A percentile compares a stretch with the other conserved stretches of the same genome.
These are phyloP conservation scores for Vickermania spadyakhi DNA, from an alignment of 208 protist species.

Conservation along the genomic window DNA sequence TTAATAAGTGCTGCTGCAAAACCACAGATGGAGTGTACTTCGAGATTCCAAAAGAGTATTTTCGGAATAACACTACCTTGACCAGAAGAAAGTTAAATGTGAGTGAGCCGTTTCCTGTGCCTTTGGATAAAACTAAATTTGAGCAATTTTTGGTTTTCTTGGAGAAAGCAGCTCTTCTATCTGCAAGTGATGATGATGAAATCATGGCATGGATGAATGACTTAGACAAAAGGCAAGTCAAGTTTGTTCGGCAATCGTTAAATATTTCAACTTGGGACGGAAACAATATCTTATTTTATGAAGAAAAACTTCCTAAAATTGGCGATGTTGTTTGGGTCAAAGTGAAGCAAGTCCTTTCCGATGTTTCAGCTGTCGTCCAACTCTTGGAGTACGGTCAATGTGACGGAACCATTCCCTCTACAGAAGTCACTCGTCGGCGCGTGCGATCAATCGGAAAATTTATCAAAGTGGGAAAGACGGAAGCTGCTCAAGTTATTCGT, in stretches of 20 bases:
- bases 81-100: conserved; percentile 45
- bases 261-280: conserved; percentile 73
- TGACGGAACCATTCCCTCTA: conserved; percentile 98
- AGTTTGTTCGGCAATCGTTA: conserved; percentile 66
- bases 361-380: conserved; percentile 90
- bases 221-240: conserved; percentile 69
- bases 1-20: conserved; percentile 65
- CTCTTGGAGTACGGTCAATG: conserved; percentile 98
- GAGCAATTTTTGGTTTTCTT: conserved; percentile 46
- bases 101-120: conserved; percentile 56
- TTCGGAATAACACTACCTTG: conserved; percentile 46
- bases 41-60: conserved; percentile 72
- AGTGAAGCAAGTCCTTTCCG: conserved; percentile 89
- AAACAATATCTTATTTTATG: conserved; percentile 62
- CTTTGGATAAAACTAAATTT: conserved; percentile 37
- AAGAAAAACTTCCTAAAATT: conserved; percentile 86
- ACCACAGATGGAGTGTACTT: conserved; percentile 70
- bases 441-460: conserved; percentile 98
- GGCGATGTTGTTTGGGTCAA: conserved; percentile 97
- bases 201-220: conserved; percentile 60
- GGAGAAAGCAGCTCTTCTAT: conserved; percentile 70
- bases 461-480: conserved; percentile 95
- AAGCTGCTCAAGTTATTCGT: conserved; percentile 96
- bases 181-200: conserved; percentile 27
- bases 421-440: conserved; percentile 95